Conservation (phyloP, 306 rosid genomes). For the Adenanthera pavonina region DNA sequence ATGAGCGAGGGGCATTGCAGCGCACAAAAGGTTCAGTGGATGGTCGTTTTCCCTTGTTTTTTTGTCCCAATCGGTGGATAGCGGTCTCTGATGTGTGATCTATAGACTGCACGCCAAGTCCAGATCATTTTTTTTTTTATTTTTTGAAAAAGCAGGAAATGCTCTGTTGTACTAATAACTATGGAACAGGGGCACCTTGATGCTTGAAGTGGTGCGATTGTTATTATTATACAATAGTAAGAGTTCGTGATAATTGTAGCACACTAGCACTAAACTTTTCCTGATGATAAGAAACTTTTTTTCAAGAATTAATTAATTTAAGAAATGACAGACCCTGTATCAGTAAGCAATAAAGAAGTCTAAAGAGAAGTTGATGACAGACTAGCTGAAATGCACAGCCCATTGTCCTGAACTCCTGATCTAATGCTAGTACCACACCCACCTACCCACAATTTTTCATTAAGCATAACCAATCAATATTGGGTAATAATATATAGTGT, state of each 20-base stretch:
- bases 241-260: not conserved
- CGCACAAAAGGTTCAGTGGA: conserved; percentile 13
- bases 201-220: not conserved
- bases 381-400: too few species aligned
- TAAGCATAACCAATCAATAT: too few species aligned
- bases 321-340: too few species aligned
- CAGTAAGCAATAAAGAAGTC: too few species aligned
- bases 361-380: too few species aligned
- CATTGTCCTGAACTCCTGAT: too few species aligned
- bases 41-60: conserved; percentile 23
- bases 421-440: too few species aligned
- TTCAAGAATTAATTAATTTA: too few species aligned
- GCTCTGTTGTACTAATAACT: not conserved
- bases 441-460: too few species aligned
- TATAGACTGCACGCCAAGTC: not conserved
- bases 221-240: not conserved
- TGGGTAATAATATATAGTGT: too few species aligned
- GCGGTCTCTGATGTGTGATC: conserved; percentile 37
- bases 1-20: conserved; percentile 19
- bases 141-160: not conserved
- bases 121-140: not conserved
- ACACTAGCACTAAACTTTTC: too few species aligned
- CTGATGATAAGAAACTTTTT: too few species aligned
- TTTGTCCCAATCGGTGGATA: conserved; percentile 15
- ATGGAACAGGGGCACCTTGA: not conserved